These are phyloP conservation scores for Boletus speciosus DNA, from an alignment of 768 basidiomycete genomes.

Conservation along the genomic window DNA sequence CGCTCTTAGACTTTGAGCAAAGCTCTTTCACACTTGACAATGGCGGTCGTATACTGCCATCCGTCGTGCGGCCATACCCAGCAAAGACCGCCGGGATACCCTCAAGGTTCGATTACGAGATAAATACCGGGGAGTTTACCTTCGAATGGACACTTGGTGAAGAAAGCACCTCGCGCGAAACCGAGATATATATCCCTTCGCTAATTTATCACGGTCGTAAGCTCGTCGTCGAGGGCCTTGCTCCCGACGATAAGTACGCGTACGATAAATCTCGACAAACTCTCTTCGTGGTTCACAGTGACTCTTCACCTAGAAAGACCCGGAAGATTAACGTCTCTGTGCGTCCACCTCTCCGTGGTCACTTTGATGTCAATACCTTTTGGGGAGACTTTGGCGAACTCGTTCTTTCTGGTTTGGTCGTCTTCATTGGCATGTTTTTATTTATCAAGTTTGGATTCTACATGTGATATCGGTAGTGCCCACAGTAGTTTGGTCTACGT, in stretches of 20 bases:
- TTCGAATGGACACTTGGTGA: conserved; percentile 54
- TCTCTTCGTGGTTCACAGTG: conserved; percentile 56
- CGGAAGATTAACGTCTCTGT: conserved; percentile 56
- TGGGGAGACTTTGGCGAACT: conserved; percentile 54
- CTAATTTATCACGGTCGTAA: conserved; percentile 53
- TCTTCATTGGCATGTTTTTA: conserved; percentile 30
- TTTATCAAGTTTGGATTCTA: conserved; percentile 29
- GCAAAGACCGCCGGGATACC: conserved; percentile 89
- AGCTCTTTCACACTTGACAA: conserved; percentile 71
- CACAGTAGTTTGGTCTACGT: background rate
- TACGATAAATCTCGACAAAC: conserved; percentile 73
- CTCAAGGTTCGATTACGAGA: conserved; percentile 67
- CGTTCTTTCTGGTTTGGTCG: conserved; percentile 30
- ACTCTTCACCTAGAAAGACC: conserved; percentile 41
- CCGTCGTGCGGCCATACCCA: conserved; percentile 87
- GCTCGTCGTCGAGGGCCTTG: conserved; percentile 57
- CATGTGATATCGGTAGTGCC: conserved; percentile 16
- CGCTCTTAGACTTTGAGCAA: conserved; percentile 57
- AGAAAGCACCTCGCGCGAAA: conserved; percentile 47
- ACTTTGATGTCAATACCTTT: conserved; percentile 59
- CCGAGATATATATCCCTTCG: conserved; percentile 81
- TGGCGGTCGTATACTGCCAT: conserved; percentile 72
- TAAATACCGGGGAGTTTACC: conserved; percentile 63
- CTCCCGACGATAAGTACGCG: conserved; percentile 44
- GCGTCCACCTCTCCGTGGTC: conserved; percentile 46